These are phyloP conservation scores for Cystofilobasidium macerans DNA, from an alignment of 768 basidiomycete genomes.

Conservation along the genomic window DNA sequence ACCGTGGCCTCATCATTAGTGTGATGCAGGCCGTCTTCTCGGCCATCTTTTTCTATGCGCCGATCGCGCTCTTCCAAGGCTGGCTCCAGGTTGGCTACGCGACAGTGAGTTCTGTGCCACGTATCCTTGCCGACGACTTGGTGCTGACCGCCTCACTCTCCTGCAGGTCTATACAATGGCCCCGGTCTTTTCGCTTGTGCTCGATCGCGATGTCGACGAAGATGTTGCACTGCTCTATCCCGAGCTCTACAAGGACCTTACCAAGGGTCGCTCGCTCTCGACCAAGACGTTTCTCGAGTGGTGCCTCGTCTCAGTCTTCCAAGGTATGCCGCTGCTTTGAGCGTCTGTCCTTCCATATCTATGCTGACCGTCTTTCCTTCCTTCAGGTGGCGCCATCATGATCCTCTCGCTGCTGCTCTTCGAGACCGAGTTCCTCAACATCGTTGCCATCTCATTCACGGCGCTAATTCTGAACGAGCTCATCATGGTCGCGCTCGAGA, in stretches of 20 bases:
- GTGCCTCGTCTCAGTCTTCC: conserved; percentile 94
- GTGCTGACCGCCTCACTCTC: not conserved
- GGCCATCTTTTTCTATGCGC: conserved; percentile 83
- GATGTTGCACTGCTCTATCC: conserved; percentile 91
- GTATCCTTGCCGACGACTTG: not conserved
- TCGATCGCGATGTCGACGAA: conserved; percentile 91
- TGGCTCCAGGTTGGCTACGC: conserved; percentile 97
- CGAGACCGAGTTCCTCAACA: conserved; percentile 93
- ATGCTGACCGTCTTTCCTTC: not conserved
- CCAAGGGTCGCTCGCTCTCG: conserved; percentile 88
- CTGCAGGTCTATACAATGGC: conserved; percentile 71
- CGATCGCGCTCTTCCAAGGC: conserved; percentile 93
- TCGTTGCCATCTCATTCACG: conserved; percentile 96
- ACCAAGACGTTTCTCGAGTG: conserved; percentile 98
- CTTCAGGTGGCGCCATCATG: conserved; percentile 88
- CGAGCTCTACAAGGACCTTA: conserved; percentile 93
- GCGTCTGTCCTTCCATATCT: not conserved
- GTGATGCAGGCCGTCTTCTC: conserved; percentile 97
- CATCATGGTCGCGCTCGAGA: conserved; percentile 96
- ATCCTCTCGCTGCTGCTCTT: conserved; percentile 77
- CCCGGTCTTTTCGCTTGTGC: conserved; percentile 90
- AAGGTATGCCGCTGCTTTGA: conserved; percentile 51
- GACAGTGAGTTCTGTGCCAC: conserved; percentile 44
- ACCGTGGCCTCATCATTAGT: conserved; percentile 50
- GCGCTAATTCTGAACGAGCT: conserved; percentile 91